These are phyloP conservation scores for Toxoplasma gondii DNA, from an alignment of 169 alveolate genomes.

Conservation along the genomic window DNA sequence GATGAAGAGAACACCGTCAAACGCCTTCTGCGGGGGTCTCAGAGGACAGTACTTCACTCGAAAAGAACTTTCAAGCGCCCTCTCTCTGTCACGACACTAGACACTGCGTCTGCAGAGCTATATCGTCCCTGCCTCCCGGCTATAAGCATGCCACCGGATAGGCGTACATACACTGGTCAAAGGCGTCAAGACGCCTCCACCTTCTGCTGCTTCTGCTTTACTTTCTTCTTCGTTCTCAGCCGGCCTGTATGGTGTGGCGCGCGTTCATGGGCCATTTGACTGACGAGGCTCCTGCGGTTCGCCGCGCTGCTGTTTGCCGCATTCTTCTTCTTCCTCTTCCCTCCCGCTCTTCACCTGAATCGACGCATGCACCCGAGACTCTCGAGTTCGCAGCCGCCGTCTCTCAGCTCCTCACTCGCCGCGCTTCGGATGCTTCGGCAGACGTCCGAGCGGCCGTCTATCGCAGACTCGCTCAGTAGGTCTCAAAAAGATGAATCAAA, in stretches of 20 bases:
- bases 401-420: not conserved
- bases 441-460: constrained; percentile 59
- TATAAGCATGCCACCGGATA: no score
- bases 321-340: constrained; percentile 33
- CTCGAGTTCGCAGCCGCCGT: not conserved
- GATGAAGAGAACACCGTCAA: not conserved
- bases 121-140: no score
- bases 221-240: not conserved
- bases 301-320: constrained; percentile 50
- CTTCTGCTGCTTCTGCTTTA: not conserved
- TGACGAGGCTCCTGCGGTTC: constrained; percentile 49
- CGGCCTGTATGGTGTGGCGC: constrained; percentile 7
- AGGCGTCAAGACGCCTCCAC: no score
- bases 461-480: constrained; percentile 33
- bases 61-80: no score
- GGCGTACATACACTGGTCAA: not conserved
- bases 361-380: not conserved
- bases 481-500: not conserved
- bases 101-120: no score
- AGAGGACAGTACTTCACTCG: no score
- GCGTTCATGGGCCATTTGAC: not conserved
- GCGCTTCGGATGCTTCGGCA: constrained; percentile 51
- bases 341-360: not conserved
- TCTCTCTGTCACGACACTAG: no score
- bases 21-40: not conserved